Base-by-base conservation (phyloP, 352 stramenopile species). In the Pythium scleroteichum region DNA sequence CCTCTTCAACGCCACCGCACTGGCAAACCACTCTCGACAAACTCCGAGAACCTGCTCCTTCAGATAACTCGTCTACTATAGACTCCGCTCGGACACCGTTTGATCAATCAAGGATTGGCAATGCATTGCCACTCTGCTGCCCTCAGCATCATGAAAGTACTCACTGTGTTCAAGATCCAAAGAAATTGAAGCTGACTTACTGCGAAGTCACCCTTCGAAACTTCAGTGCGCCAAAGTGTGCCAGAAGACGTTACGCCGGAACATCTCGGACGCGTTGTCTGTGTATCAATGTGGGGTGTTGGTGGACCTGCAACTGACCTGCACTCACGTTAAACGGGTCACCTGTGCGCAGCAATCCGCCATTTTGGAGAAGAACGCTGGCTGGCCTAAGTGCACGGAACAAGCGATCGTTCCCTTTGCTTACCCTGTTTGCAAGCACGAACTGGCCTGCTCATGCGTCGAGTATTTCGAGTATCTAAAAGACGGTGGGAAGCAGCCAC, bases 11-110 rank as follows among this genome's bases (percentile, higher is more conserved):
- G 58, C 82, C 75, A 20, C 29, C 62, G 10, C 86, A 96, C 53
- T 96, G 86, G 89, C 74, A 85, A n/a, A 72, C 76, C 13, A 93
- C 87, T 3, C 72, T 97, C 2, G 59, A 64, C 2, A 71, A 84
- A 20, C 73, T 96, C 8, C 44, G 80, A 20, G 65, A 76, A 39
- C 50, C 69, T 2, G 67, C 69, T 7, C 63, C 69, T 12, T 82
- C 75, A 2, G 81, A 88, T 46, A 88, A 73, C 26, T 24, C 56
- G 4, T 9, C 53, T 0, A 23, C 42, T 4, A 20, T 57, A 0
- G 69, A 79, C 20, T 20, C 49, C 2, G 42, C 60, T 14, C 85
- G 72, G 50, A 60, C 54, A 38, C 53, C 62, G n/a, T 91, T 81
- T 64, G 47, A 58, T 7, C 69, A 74, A 32, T 27, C 54, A 6